Evolutionary conservation across 2,329 filamentous ascomycete species (phyloP).

Genomic region (Ascochyta viciae-villosae): DNA sequence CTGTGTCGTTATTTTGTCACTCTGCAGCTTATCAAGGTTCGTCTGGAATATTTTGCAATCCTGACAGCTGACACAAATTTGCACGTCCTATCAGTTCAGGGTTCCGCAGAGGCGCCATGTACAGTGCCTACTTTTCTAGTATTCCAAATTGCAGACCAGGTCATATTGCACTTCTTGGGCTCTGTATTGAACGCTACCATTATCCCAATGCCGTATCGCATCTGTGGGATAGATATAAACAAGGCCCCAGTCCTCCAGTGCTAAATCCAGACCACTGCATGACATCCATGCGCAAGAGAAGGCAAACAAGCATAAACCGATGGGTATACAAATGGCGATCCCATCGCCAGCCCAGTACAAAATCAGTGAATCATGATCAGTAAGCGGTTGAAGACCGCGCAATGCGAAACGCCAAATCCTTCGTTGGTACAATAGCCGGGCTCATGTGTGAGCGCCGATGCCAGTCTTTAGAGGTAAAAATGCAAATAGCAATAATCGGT

Average conservation of each 20-base stretch:
- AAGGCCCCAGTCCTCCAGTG: conserved; percentile 1
- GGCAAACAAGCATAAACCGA: conserved; percentile 27
- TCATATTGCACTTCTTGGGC: conserved; percentile 2
- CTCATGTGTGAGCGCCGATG: neutral
- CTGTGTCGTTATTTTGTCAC: neutral
- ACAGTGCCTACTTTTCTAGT: neutral
- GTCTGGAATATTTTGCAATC: neutral
- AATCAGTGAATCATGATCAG: conserved; percentile 18
- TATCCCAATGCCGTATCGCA: conserved; percentile 1
- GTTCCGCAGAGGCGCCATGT: neutral
- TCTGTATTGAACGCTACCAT: conserved; percentile 13
- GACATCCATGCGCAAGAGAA: conserved; percentile 22
- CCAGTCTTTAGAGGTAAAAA: conserved; percentile 13
- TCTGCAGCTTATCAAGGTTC: neutral
- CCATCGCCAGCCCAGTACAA: conserved; percentile 28
- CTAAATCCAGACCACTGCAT: conserved; percentile 11
- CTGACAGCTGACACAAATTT: neutral
- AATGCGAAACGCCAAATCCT: conserved; percentile 28
- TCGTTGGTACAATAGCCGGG: conserved; percentile 13
- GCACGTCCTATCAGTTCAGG: neutral
- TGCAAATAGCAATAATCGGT: conserved; percentile 10
- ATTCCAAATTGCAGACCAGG: neutral
- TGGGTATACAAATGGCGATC: conserved; percentile 46
- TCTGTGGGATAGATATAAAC: conserved; percentile 11
- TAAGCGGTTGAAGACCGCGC: conserved; percentile 11